Conservation (phyloP, 345 rosid genomes). For the Rhizophora apiculata region DNA sequence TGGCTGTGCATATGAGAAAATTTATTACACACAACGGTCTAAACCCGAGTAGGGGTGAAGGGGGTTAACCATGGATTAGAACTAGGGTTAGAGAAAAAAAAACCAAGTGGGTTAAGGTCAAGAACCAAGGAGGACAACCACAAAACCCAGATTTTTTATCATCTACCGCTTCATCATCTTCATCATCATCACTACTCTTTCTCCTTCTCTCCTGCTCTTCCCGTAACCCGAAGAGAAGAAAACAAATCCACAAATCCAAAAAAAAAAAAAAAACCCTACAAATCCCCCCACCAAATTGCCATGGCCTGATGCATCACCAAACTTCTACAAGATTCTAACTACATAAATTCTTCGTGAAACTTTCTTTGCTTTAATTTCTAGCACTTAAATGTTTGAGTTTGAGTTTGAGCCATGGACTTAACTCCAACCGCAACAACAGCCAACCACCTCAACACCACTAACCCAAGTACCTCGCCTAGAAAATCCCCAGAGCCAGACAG, state of each 20-base stretch:
- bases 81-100: slow-evolving; percentile 24
- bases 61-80: slow-evolving; percentile 23
- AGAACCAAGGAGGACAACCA: slow-evolving; percentile 19
- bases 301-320: too few species aligned
- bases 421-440: slow-evolving; percentile 1
- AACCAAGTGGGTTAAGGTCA: slow-evolving; percentile 17
- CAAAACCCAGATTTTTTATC: slow-evolving; percentile 25
- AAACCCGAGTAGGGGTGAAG: slow-evolving; percentile 3
- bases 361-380: not conserved
- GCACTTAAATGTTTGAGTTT: slow-evolving; percentile 20
- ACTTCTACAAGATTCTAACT: slow-evolving; percentile 2
- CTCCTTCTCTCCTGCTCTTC: not conserved
- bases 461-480: slow-evolving; percentile 12
- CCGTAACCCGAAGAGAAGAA: not conserved
- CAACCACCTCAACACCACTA: not conserved
- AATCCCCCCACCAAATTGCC: not conserved
- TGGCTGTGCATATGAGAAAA: not conserved
- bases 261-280: not conserved
- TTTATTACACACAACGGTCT: slow-evolving; percentile 18
- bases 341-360: not conserved
- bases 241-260: not conserved
- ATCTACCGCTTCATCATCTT: not conserved
- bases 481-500: slow-evolving; percentile 29
- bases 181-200: not conserved
- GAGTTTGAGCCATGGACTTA: slow-evolving; percentile 25